Conservation (phyloP, 2,329 filamentous ascomycete genomes). For the Colletotrichum tanaceti region DNA sequence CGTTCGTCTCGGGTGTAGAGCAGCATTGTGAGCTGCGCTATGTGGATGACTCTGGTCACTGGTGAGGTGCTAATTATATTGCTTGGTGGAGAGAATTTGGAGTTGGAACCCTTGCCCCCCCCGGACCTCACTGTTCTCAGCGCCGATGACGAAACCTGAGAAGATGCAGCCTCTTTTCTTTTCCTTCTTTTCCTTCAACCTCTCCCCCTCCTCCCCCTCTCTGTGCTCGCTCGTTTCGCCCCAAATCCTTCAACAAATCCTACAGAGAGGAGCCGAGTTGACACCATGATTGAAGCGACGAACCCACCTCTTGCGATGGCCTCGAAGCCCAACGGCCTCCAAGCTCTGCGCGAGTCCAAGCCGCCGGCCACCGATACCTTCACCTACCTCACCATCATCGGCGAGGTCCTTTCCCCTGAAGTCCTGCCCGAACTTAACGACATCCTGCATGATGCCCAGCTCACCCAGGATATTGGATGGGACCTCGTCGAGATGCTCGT, state of each 20-base stretch:
- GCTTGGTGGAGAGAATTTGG: slow-evolving; percentile 33
- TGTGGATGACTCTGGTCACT: neutral
- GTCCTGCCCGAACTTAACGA: slow-evolving; percentile 75
- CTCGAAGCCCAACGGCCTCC: slow-evolving; percentile 54
- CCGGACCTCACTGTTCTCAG: slow-evolving; percentile 5
- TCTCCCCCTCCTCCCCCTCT: slow-evolving; percentile 15
- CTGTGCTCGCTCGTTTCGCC: neutral
- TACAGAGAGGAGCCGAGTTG: slow-evolving; percentile 10
- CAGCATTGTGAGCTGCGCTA: slow-evolving; percentile 10
- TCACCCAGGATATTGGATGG: slow-evolving; percentile 85
- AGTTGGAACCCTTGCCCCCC: slow-evolving; percentile 29
- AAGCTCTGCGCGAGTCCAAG: slow-evolving; percentile 60
- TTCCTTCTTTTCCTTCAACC: slow-evolving; percentile 25
- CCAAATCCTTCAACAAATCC: slow-evolving; percentile 8
- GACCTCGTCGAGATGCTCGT: slow-evolving; percentile 82
- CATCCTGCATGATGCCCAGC: slow-evolving; percentile 73
- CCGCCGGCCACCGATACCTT: slow-evolving; percentile 72
- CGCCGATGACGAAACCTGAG: slow-evolving; percentile 37
- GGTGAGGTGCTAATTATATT: slow-evolving; percentile 34
- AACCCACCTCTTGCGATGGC: slow-evolving; percentile 37
- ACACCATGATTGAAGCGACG: slow-evolving; percentile 39
- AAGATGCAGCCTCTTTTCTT: slow-evolving; percentile 31
- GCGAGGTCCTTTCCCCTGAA: slow-evolving; percentile 76
- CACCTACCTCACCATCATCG: slow-evolving; percentile 82
- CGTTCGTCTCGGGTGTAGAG: slow-evolving; percentile 12